Percentiles rank a stretch among this genome's conserved stretches.
Conservation (phyloP, 2,329 filamentous ascomycete species). For the Sporothrix luriei region DNA sequence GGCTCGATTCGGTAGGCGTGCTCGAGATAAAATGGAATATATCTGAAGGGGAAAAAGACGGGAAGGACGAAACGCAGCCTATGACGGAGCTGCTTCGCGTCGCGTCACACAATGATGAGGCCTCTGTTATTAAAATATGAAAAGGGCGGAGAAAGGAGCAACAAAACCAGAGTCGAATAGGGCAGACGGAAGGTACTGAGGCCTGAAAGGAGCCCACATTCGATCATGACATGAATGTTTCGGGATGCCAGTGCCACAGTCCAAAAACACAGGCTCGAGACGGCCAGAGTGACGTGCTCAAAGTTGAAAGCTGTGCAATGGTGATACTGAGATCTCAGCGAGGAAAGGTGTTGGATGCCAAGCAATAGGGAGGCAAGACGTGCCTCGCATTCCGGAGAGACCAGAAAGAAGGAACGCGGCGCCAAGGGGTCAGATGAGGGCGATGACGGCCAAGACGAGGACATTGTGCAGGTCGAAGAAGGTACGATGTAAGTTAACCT, state of each 20-base stretch:
- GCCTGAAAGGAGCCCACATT: not conserved
- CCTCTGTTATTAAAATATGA: not conserved
- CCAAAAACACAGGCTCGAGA: not conserved
- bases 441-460: not conserved
- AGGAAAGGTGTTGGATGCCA: not conserved
- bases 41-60: too few species aligned
- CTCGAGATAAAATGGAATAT: too few species aligned
- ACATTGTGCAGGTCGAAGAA: not conserved
- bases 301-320: not conserved
- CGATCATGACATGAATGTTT: not conserved
- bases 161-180: not conserved
- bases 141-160: not conserved
- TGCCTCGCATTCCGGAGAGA: not conserved
- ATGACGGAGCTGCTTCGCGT: too few species aligned
- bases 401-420: not conserved
- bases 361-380: not conserved
- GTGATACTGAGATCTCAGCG: not conserved
- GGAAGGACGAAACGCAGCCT: too few species aligned
- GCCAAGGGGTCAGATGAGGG: not conserved
- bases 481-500: not conserved
- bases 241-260: not conserved
- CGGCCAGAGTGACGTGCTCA: not conserved
- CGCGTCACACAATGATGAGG: too few species aligned
- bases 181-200: not conserved
- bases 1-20: too few species aligned